These are phyloP conservation scores for Striga hermonthica DNA, from an alignment of 305 asterid species.

Conservation along the genomic window DNA sequence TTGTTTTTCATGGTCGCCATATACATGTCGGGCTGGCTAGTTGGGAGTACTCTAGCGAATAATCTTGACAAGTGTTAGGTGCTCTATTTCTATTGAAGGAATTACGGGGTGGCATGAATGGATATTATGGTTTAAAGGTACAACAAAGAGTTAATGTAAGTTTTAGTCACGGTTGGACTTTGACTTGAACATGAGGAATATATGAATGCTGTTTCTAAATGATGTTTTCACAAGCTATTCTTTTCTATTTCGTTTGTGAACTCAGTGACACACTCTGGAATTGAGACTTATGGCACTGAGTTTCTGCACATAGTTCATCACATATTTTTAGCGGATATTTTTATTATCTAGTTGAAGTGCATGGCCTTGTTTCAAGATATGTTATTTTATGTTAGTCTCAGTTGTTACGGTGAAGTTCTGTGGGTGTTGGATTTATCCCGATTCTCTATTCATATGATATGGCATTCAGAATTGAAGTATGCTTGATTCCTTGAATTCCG, in stretches of 20 bases:
- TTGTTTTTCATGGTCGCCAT: neutral
- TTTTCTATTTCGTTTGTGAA: neutral
- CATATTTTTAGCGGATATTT: neutral
- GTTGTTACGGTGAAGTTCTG: neutral
- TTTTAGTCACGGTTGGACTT: neutral
- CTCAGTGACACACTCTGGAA: neutral
- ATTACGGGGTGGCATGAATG: too few species aligned
- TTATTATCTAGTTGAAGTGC: neutral
- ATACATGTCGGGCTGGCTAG: neutral
- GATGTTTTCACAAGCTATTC: slow-evolving; percentile 1
- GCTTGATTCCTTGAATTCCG: neutral
- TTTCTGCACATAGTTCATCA: neutral
- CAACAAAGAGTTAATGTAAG: slow-evolving; percentile 1
- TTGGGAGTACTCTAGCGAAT: neutral
- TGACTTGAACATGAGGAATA: slow-evolving; percentile 2
- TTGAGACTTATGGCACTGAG: neutral
- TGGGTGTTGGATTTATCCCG: neutral
- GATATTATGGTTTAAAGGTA: neutral
- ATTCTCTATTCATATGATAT: neutral
- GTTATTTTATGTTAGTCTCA: neutral
- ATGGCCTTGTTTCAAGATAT: neutral
- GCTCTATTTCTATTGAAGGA: too few species aligned
- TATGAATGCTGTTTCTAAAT: neutral
- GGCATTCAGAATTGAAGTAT: neutral
- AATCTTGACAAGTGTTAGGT: neutral